Evolutionary conservation across 441 rosid genomes (phyloP), one percentile per base, ranked within the genome.

Genomic region (Pelargonium australe): DNA sequence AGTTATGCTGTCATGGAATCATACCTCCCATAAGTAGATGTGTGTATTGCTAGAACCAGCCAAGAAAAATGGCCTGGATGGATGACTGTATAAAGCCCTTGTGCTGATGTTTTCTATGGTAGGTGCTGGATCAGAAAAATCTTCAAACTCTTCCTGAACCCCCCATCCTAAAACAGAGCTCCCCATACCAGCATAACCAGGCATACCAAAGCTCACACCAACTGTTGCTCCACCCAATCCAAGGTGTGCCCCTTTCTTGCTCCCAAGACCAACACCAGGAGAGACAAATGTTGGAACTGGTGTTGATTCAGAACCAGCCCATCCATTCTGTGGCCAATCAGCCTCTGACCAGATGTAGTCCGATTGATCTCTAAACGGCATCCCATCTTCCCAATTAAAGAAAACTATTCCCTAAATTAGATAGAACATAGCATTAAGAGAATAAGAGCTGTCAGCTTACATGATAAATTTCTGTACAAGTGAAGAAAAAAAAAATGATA

Each of bases 11-110:
- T 37, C 66, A 76, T 72, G 72, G 73, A 65, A 66, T 16, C 83
- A 73, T 86, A 94, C 99, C 99, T 94, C 90, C 99, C 97, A 94
- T 64, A 94, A 77, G 84, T 94, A 91, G 75, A 89, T 81, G 76
- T 87, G 97, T 55, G 96, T 89, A 76, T 89, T 91, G 85, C 89
- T 89, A 75, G 97, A 94, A 77, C 96, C 97, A 80, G 85, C 99
- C 82, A 94, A 80, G 80, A 94, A 94, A 76, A 89, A 86, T 57
- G 99, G 92, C 84, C 86, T 86, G 72, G 89, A 88, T 19, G 99
- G 97, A 72, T 94, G 99, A 80, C 89, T 85, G 57, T 93, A 88
- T 81, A 94, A 86, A 70, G 95, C 95, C 74, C 89, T 88, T 45
- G 96, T 80, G 71, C 87, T 80, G 68, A 88, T 81, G 76, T 85